Percentiles rank a stretch among this genome's conserved stretches.
These are phyloP conservation scores for Kluyveromyces nonfermentans DNA, from an alignment of 805 yeast species.

Conservation along the genomic window DNA sequence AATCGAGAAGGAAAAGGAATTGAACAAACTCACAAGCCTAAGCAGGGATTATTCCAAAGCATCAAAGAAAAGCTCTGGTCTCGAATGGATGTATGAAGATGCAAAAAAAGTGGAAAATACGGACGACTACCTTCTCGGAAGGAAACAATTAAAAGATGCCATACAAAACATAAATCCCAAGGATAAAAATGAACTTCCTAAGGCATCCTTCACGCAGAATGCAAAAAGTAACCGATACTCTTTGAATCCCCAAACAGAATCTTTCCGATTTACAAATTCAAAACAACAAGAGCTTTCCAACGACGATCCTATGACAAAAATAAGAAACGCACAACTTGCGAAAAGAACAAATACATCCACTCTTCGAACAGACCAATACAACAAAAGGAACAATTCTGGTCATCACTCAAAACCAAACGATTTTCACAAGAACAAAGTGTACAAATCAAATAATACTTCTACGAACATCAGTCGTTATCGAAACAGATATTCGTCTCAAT, in stretches of 20 bases:
- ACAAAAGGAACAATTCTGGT: no score
- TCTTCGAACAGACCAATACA: background rate
- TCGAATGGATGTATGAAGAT: slow-evolving; percentile 84
- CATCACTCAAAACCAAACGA: no score
- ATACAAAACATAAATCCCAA: slow-evolving; percentile 5
- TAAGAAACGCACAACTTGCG: slow-evolving; percentile 4
- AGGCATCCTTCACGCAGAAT: background rate
- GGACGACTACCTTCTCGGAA: slow-evolving; percentile 17
- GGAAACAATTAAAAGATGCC: slow-evolving; percentile 12
- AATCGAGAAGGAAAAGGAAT: slow-evolving; percentile 50
- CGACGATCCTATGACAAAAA: slow-evolving; percentile 24
- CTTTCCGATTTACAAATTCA: background rate
- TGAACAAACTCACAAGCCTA: slow-evolving; percentile 42
- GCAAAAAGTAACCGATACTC: background rate
- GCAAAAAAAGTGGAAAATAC: slow-evolving; percentile 19
- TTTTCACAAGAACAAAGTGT: background rate
- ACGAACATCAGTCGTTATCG: background rate
- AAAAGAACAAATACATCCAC: background rate
- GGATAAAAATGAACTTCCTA: slow-evolving; percentile 1
- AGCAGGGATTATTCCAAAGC: slow-evolving; percentile 36
- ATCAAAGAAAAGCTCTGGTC: slow-evolving; percentile 34
- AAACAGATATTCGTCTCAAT: background rate
- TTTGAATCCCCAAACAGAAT: background rate
- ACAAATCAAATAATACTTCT: background rate
- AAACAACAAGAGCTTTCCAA: slow-evolving; percentile 8